Base-by-base conservation (phyloP, 129 eudicot genomes). In the Smallanthus sonchifolius region DNA sequence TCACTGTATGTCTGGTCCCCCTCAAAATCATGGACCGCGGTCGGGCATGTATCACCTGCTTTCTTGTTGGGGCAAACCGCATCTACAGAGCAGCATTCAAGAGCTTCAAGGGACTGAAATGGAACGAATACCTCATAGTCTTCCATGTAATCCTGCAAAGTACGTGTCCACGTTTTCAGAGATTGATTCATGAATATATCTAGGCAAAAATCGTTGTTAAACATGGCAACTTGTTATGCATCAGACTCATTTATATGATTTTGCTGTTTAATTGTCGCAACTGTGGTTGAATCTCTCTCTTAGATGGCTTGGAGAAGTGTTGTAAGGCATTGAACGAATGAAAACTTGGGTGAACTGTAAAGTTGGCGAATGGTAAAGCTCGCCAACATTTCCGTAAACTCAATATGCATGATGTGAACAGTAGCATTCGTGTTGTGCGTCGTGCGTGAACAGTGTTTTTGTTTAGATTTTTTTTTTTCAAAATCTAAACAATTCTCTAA, bases 1-100 rank as follows among this genome's bases (percentile, higher is more conserved):
- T 90, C 98, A 80, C 91, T 90, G 77, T 93, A 93, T 15, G 98
- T 93, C 54, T 93, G 98, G 81, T 93, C 98, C 51, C 98, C 98
- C 77, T 93, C 98, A 68, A 90, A 93, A 77, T 93, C 98, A 54
- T 90, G 98, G 75, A 93, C 84, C 24, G 96, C 97, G 10, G 98
- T 93, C 51, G 89, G 86, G 69, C 98, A 93, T 6, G 42, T 84
- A 63, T 90, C 97, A 10, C 98, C 98, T 2, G 87, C 86, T 19
- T 63, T 39, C 79, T 93, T 93, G 44, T 84, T 81, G 20, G 98
- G 97, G 65, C 98, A 93, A 70, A 93, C 86, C 9, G 98, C 97
- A 77, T 90, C 97, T 11, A 93, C 96, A 44, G 86, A 88, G 77
- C 98, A 90, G 77, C 98, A 90, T 48, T 70, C 96, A 37, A 93